Conservation (phyloP, 352 stramenopile species). For the Globisporangium solare region DNA sequence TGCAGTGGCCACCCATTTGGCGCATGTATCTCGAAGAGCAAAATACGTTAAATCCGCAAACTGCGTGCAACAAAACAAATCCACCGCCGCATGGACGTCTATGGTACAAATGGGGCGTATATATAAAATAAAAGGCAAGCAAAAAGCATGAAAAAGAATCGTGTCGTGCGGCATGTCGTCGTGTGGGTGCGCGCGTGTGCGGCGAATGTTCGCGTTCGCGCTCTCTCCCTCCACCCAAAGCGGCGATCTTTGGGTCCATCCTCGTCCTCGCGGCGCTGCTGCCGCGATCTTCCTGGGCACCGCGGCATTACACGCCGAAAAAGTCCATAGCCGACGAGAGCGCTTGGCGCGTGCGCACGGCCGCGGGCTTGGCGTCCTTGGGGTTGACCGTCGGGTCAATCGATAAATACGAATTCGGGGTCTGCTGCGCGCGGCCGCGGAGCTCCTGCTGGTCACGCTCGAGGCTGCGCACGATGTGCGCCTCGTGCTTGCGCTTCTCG, state of each 20-base stretch:
- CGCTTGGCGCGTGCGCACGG: slow-evolving; percentile 71
- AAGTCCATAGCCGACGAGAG: slow-evolving; percentile 86
- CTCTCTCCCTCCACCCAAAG: not conserved
- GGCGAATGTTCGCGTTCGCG: not conserved
- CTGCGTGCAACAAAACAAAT: no score
- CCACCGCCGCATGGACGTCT: not conserved
- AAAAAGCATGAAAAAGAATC: slow-evolving; percentile 6
- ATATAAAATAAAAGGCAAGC: slow-evolving; percentile 8
- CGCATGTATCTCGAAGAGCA: no score
- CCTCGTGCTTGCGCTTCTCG: slow-evolving; percentile 85
- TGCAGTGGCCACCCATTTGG: no score
- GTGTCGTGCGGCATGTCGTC: not conserved
- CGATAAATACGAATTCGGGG: slow-evolving; percentile 27
- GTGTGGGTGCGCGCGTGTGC: no score
- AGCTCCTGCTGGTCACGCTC: slow-evolving; percentile 63
- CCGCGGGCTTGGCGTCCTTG: slow-evolving; percentile 70
- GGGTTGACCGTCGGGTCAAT: slow-evolving; percentile 77
- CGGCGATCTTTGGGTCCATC: not conserved
- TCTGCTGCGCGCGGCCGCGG: slow-evolving; percentile 19
- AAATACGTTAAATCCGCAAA: no score
- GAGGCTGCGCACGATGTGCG: slow-evolving; percentile 74
- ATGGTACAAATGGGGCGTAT: slow-evolving; percentile 14
- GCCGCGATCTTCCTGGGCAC: not conserved
- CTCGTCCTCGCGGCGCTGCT: not conserved
- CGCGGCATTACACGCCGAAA: slow-evolving; percentile 66